A percentile compares a stretch with the other conserved stretches of the same genome.
Evolutionary conservation across 2,329 filamentous ascomycete species (phyloP).

Genomic region (Pestalotiopsis sp.): DNA sequence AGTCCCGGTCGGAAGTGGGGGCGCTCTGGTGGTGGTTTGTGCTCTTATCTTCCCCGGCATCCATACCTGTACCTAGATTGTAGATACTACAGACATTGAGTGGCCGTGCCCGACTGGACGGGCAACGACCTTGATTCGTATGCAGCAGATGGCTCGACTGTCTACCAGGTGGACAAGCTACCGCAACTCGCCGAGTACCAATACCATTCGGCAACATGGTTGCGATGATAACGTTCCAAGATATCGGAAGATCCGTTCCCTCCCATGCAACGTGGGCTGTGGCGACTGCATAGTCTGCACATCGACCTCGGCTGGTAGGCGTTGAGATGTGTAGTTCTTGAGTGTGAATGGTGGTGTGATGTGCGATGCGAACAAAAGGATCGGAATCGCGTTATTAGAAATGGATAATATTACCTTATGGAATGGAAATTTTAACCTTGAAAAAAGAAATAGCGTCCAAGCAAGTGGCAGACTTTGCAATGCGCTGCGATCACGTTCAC

Average conservation of each 20-base stretch:
- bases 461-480: not conserved
- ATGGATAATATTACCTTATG: constrained; percentile 9
- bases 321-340: not conserved
- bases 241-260: not conserved
- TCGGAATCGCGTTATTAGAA: constrained; percentile 1
- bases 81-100: too few relatives aligned
- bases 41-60: constrained; percentile 1
- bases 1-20: not conserved
- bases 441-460: not conserved
- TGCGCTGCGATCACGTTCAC: not conserved
- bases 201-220: not conserved
- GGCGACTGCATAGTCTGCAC: not conserved
- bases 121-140: not conserved
- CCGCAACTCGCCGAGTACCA: not conserved
- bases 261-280: not conserved
- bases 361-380: not conserved
- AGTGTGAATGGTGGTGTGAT: not conserved
- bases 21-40: not conserved
- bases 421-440: not conserved
- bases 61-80: not conserved
- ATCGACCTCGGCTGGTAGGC: not conserved
- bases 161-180: not conserved
- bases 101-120: not conserved
- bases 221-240: not conserved
- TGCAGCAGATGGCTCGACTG: not conserved